Conservation (phyloP, 176 grass and related monocot species). For the Metroxylon sagu region DNA sequence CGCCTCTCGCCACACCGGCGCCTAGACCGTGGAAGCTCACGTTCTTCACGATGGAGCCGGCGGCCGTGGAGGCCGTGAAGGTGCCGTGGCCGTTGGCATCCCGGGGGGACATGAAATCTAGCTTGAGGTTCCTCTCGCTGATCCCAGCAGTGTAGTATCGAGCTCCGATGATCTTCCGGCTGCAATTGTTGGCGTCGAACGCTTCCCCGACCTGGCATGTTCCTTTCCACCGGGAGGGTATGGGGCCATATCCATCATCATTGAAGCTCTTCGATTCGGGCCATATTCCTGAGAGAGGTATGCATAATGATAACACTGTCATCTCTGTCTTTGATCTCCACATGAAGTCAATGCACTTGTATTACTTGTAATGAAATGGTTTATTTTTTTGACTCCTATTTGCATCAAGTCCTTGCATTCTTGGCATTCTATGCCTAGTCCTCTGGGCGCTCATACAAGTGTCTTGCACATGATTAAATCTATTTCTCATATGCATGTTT, state of each 20-base stretch:
- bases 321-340: too few relatives aligned
- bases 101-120: slow-evolving; percentile 25
- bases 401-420: too few relatives aligned
- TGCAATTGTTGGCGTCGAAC: slow-evolving; percentile 22
- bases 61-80: slow-evolving; percentile 22
- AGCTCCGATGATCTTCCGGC: slow-evolving; percentile 27
- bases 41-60: background rate
- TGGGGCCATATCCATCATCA: slow-evolving; percentile 5
- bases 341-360: too few relatives aligned
- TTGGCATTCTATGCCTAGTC: too few relatives aligned
- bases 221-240: slow-evolving; percentile 22
- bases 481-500: too few relatives aligned
- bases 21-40: background rate
- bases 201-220: slow-evolving; percentile 13
- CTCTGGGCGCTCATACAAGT: too few relatives aligned
- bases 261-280: slow-evolving; percentile 25
- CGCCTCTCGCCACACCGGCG: background rate
- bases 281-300: slow-evolving; percentile 22
- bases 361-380: too few relatives aligned
- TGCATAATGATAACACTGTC: background rate
- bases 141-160: slow-evolving; percentile 11
- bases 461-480: too few relatives aligned
- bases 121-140: background rate
- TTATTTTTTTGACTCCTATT: too few relatives aligned
- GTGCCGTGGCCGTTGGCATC: slow-evolving; percentile 9